Conservation (phyloP, 228 moss, liverwort and hornwort species). For the Sphagnum magellanicum region DNA sequence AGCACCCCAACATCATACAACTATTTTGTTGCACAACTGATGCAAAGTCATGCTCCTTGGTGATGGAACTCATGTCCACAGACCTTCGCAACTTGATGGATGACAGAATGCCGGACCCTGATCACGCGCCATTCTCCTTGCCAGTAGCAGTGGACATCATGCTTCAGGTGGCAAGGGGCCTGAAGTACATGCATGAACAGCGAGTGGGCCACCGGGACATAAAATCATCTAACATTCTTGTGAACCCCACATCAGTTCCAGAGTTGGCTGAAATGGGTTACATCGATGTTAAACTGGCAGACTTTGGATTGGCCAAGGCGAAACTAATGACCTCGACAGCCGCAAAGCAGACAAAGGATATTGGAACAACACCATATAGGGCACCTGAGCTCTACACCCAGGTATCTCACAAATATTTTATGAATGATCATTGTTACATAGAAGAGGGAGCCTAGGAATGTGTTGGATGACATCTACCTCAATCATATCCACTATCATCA, state of each 20-base stretch:
- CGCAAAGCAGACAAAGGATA: background rate
- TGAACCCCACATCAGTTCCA: background rate
- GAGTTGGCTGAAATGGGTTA: background rate
- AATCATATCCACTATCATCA: no score
- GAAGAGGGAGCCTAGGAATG: no score
- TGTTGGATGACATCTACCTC: no score
- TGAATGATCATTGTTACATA: no score
- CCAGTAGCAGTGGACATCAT: conserved; percentile 9
- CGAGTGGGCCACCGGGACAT: conserved; percentile 4
- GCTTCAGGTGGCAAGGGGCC: conserved; percentile 5
- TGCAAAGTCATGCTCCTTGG: background rate
- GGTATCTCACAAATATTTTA: no score
- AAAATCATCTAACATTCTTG: conserved; percentile 4
- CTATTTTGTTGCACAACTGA: no score
- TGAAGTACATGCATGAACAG: background rate
- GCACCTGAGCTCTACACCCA: background rate
- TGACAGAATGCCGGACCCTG: no score
- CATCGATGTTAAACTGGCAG: conserved; percentile 3
- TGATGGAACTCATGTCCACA: conserved; percentile 6
- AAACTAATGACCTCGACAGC: conserved; percentile 1
- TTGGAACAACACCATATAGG: background rate
- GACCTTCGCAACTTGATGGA: no score
- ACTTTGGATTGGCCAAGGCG: conserved; percentile 4
- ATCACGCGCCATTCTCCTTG: background rate
- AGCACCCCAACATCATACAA: no score